These are phyloP conservation scores for Achaetomium macrosporum DNA, from an alignment of 2,329 filamentous ascomycete species.

Conservation along the genomic window DNA sequence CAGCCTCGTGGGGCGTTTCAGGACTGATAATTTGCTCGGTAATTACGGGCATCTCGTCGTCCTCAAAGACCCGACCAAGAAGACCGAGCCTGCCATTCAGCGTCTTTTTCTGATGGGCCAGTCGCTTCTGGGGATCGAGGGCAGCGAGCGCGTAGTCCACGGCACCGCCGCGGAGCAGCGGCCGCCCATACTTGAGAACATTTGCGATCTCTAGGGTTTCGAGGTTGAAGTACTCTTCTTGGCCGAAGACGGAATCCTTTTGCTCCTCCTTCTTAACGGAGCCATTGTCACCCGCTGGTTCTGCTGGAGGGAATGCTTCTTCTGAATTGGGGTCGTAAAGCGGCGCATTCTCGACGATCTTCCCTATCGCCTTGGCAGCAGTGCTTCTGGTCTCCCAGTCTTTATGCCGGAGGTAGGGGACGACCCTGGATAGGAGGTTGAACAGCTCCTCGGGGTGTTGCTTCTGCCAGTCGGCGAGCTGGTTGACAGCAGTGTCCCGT, in stretches of 20 bases:
- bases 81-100: conserved; percentile 76
- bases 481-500: conserved; percentile 92
- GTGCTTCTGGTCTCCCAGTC: conserved; percentile 96
- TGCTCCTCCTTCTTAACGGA: conserved; percentile 58
- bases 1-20: conserved; percentile 40
- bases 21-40: conserved; percentile 50
- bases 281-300: conserved; percentile 38
- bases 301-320: conserved; percentile 45
- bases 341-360: conserved; percentile 85
- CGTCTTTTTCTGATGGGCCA: conserved; percentile 86
- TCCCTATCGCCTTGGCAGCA: conserved; percentile 87
- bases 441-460: conserved; percentile 96
- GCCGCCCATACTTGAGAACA: conserved; percentile 77
- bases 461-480: conserved; percentile 96
- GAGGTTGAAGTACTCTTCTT: conserved; percentile 63
- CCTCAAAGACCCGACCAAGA: conserved; percentile 75
- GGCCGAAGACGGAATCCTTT: conserved; percentile 40
- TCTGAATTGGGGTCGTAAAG: conserved; percentile 81
- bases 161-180: conserved; percentile 76
- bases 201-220: conserved; percentile 69
- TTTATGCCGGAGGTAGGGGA: conserved; percentile 92
- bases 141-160: conserved; percentile 79
- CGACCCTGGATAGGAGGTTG: conserved; percentile 84
- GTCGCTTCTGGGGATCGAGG: conserved; percentile 72
- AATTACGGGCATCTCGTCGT: conserved; percentile 66